These are phyloP conservation scores for Ceratorhiza oryzae-sativae DNA, from an alignment of 1,284 basidiomycete species.

Conservation along the genomic window DNA sequence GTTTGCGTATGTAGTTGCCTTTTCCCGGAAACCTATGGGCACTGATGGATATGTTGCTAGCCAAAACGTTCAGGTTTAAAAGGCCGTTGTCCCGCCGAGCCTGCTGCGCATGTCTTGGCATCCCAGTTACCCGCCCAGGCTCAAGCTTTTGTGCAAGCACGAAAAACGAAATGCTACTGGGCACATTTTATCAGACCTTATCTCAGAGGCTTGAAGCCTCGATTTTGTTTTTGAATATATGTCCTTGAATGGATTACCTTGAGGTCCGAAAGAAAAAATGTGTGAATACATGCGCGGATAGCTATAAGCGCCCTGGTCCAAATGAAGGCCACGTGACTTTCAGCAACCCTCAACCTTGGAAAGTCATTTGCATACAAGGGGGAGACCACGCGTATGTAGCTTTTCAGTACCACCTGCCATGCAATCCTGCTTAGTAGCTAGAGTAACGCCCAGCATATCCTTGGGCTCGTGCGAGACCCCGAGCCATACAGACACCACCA, in stretches of 20 bases:
- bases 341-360: conserved; percentile 25
- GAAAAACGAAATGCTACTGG: conserved; percentile 16
- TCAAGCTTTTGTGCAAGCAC: conserved; percentile 26
- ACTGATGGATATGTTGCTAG: background rate
- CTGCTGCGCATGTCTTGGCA: conserved; percentile 24
- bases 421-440: conserved; percentile 19
- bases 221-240: background rate
- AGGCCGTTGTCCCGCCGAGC: background rate
- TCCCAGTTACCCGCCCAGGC: conserved; percentile 29
- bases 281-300: conserved; percentile 11
- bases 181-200: conserved; percentile 2
- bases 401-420: conserved; percentile 12
- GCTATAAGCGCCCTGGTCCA: background rate
- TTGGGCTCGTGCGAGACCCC: background rate
- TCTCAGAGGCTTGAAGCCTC: conserved; percentile 12
- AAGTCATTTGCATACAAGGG: conserved; percentile 34
- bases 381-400: conserved; percentile 31
- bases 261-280: no score
- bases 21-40: background rate
- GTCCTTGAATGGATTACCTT: background rate
- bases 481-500: background rate
- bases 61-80: conserved; percentile 32
- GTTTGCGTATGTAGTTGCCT: conserved; percentile 57
- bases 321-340: conserved; percentile 8
- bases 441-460: background rate